Evolutionary conservation across 257 asterid species (phyloP), one percentile per base, ranked within the genome.

Genomic region (Avicennia marina): DNA sequence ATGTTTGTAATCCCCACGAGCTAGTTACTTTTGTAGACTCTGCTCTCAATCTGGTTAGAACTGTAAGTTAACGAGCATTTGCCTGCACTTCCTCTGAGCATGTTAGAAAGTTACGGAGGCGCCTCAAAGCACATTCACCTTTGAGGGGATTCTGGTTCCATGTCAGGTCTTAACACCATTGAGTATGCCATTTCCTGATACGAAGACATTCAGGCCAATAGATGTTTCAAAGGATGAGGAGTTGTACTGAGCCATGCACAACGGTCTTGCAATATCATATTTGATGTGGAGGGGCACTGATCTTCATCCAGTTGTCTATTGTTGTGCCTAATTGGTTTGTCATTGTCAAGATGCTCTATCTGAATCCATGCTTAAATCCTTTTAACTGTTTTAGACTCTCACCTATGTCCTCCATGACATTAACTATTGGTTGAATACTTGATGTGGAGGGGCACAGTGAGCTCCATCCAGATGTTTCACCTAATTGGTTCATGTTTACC

Each of bases 1-100:
- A 40, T 38, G 66, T 83, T 57, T 39, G 72, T 73, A 73, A 39
- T 63, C 84, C 88, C 29, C 78, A 71, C 49, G 79, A 76, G 49
- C 85, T 90, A 26, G 71, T 75, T 63, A 43, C 65, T 12, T 76
- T 90, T 20, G 66, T 90, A 33, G 83, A 81, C 57, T 21, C 29
- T 45, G 84, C 74, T 67, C 63, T 81, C 34, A 54, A 74, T 38
- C 67, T 73, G 17, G 66, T 75, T 46, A 39, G n/a, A n/a, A n/a
- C n/a, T n/a, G n/a, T n/a, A n/a, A n/a, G n/a, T n/a, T n/a, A n/a
- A n/a, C n/a, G n/a, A n/a, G n/a, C n/a, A n/a, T n/a, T n/a, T n/a
- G n/a, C n/a, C n/a, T n/a, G n/a, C n/a, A n/a, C n/a, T n/a, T n/a
- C n/a, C n/a, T n/a, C n/a, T n/a, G n/a, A n/a, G n/a, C n/a, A n/a